phyloP scores from a whole-genome alignment of 306 rosid genomes.

The Lagenaria siceraria region DNA sequence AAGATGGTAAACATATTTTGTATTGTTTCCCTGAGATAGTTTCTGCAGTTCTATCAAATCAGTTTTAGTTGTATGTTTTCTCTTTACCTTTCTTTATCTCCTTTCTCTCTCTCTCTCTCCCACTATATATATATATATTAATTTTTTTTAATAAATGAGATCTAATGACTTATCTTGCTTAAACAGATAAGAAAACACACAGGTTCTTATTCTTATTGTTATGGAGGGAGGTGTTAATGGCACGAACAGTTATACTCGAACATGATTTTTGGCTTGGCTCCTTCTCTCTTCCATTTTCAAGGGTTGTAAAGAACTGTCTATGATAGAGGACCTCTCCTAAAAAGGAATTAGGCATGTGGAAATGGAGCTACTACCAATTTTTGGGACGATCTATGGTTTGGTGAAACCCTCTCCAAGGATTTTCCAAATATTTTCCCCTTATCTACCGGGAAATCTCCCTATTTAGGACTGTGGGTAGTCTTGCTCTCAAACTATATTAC shows the following conservation, averaged over 20 bases:
- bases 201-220: not conserved
- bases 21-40: not conserved
- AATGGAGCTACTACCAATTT: not conserved
- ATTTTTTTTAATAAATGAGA: not conserved
- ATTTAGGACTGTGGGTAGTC: not conserved
- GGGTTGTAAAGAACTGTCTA: not conserved
- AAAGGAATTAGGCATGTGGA: not conserved
- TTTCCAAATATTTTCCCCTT: not conserved
- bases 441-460: not conserved
- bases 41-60: not conserved
- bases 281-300: not conserved
- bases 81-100: not conserved
- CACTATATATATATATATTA: too few relatives aligned
- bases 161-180: not conserved
- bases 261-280: not conserved
- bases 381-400: not conserved
- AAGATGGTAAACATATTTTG: conserved; percentile 58
- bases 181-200: not conserved
- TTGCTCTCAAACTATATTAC: too few relatives aligned
- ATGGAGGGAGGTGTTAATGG: not conserved
- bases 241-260: not conserved
- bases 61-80: not conserved
- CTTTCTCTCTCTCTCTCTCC: not conserved
- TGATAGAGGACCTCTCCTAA: not conserved
- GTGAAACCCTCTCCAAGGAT: not conserved